These are phyloP conservation scores for Thalassiosira pacifica DNA, from an alignment of 352 stramenopile species.

Conservation along the genomic window DNA sequence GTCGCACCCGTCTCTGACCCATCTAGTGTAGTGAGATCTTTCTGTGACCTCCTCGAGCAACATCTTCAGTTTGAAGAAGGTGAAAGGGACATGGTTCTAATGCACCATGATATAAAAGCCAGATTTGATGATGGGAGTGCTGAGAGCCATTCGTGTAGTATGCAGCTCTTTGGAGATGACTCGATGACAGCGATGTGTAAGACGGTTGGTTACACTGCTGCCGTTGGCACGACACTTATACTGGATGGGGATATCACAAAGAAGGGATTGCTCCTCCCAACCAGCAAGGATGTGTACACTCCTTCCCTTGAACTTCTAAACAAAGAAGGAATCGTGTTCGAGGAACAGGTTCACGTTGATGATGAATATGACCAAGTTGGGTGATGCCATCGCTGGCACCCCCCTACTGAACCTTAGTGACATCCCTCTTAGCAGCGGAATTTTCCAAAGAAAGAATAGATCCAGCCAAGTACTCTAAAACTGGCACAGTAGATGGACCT, in stretches of 20 bases:
- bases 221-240: conserved; percentile 94
- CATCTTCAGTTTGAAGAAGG: conserved; percentile 91
- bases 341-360: conserved; percentile 36
- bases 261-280: conserved; percentile 91
- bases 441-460: too few relatives aligned
- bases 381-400: too few relatives aligned
- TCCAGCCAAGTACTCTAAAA: too few relatives aligned
- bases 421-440: too few relatives aligned
- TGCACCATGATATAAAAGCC: conserved; percentile 77
- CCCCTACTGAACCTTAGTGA: too few relatives aligned
- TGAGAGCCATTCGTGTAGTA: conserved; percentile 91
- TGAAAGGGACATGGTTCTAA: conserved; percentile 93
- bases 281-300: conserved; percentile 91
- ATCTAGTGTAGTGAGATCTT: conserved; percentile 66
- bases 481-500: too few relatives aligned
- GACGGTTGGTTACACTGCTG: conserved; percentile 94
- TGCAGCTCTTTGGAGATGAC: conserved; percentile 92
- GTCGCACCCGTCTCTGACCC: conserved; percentile 40
- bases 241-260: conserved; percentile 90
- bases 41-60: conserved; percentile 88
- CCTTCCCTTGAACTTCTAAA: conserved; percentile 67
- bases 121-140: conserved; percentile 84
- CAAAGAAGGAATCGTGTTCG: conserved; percentile 45
- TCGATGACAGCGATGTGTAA: conserved; percentile 95
- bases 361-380: conserved; percentile 16